Base-by-base conservation (phyloP, 176 grass and related monocot genomes). In the Oryza australiensis region DNA sequence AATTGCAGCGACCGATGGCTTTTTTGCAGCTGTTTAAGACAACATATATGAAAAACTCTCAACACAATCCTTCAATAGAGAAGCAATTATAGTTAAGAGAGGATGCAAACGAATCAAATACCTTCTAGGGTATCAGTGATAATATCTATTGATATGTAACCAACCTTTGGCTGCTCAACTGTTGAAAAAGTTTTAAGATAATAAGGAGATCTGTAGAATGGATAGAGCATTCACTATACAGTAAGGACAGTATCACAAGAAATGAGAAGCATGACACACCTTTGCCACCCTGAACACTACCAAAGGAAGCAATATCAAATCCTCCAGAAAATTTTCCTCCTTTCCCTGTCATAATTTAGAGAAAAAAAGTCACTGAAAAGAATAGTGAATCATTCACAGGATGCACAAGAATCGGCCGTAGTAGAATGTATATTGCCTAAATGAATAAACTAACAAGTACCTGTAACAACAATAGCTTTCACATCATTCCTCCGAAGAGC, bases 1-100 rank as follows among this genome's bases (percentile, higher is more conserved):
- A 85, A 99, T 95, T 84, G 96, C 91, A 79, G 93, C 93, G 64
- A 99, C 90, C 1, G 93, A 95, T 88, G 96, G 93, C 73, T 99
- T 99, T 70, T 67, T 88, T 2, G 96, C 93, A 73, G 82, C 93
- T 93, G n/a, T 71, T 86, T 41, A 66, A 18, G 15, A 79, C 23
- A 89, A 81, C 33, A 77, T 23, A 42, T 11, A 84, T 22, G 3
- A 29, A 13, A 78, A 81, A 40, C 64, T 13, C 12, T 74, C 16
- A 72, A 63, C 15, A 81, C 42, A 77, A 74, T 65, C 77, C 37
- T 74, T 86, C 43, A 73, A 26, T n/a, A 40, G 9, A 79, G 55
- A 38, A 80, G 12, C 28, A 75, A 27, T 64, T 80, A 70, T 45
- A 84, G 32, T 80, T 22, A 34, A 72, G 70, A 83, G 32, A 77